A percentile compares a stretch with the other conserved stretches of the same genome.
phyloP scores from a whole-genome alignment of 1,284 basidiomycete genomes.

The Trichosporon ovoides region DNA sequence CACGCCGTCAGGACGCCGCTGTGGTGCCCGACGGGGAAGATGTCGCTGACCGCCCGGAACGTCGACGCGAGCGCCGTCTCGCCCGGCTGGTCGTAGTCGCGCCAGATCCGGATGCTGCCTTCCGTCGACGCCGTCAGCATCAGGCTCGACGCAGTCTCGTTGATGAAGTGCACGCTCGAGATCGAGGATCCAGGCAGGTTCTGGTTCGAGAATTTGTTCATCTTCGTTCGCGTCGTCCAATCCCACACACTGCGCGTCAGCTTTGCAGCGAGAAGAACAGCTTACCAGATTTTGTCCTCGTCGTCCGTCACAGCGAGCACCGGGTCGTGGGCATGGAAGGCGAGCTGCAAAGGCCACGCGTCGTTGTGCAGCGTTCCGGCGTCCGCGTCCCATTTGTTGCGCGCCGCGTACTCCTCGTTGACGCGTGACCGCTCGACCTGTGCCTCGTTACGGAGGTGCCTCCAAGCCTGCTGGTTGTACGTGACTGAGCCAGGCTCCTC shows the following conservation, averaged over 20 bases:
- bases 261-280: conserved; percentile 7
- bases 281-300: conserved; percentile 75
- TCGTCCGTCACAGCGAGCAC: conserved; percentile 84
- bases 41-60: conserved; percentile 81
- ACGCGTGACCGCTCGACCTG: conserved; percentile 60
- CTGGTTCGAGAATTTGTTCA: conserved; percentile 84
- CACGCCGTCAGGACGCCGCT: conserved; percentile 85
- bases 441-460: conserved; percentile 82
- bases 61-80: conserved; percentile 79
- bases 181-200: conserved; percentile 76
- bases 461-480: conserved; percentile 95
- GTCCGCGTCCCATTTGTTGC: conserved; percentile 72
- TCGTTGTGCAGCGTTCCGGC: conserved; percentile 67
- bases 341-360: conserved; percentile 68
- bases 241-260: conserved; percentile 72
- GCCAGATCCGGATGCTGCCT: conserved; percentile 83
- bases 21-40: conserved; percentile 59
- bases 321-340: conserved; percentile 88
- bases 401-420: conserved; percentile 65
- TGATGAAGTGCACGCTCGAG: conserved; percentile 87
- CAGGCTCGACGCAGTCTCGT: conserved; percentile 89
- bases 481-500: conserved; percentile 91
- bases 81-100: conserved; percentile 64
- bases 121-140: conserved; percentile 85
- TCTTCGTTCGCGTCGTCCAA: conserved; percentile 73